Percentiles rank a stretch among this genome's conserved stretches.
These are phyloP conservation scores for Pascua guehoae DNA, from an alignment of 1,284 basidiomycete genomes.

Conservation along the genomic window DNA sequence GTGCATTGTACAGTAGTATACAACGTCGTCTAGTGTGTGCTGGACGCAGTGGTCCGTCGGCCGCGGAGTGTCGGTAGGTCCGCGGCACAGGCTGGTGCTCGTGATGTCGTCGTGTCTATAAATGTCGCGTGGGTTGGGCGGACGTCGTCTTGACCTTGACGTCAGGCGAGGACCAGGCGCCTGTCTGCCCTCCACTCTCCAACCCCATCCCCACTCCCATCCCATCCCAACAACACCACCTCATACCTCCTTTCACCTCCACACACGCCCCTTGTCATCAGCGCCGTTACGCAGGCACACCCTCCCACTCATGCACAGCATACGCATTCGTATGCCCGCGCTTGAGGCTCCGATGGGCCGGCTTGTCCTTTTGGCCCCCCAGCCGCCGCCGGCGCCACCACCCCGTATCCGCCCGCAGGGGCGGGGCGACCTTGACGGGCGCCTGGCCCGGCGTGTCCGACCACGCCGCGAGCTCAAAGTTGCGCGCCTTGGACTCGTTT, in stretches of 20 bases:
- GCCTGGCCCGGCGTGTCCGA: conserved; percentile 36
- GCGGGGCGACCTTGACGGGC: conserved; percentile 19
- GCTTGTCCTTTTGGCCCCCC: conserved; percentile 26
- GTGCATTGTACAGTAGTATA: neutral
- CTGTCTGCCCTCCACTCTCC: too few species aligned
- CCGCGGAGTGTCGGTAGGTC: neutral
- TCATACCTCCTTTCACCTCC: too few species aligned
- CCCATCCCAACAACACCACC: too few species aligned
- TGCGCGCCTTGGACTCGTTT: conserved; percentile 37
- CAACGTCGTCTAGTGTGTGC: too few species aligned
- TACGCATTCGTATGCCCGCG: conserved; percentile 43
- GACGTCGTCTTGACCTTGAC: too few species aligned
- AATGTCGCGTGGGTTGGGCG: neutral
- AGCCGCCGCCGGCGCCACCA: conserved; percentile 16
- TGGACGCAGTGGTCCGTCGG: too few species aligned
- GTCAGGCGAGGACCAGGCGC: too few species aligned
- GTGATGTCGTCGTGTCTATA: neutral
- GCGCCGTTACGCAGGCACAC: conserved; percentile 24
- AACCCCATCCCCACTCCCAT: too few species aligned
- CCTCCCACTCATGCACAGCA: conserved; percentile 46
- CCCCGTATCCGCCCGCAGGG: neutral
- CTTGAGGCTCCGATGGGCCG: conserved; percentile 17
- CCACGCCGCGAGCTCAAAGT: conserved; percentile 46
- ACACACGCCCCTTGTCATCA: too few species aligned
- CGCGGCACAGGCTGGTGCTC: neutral